phyloP scores from a whole-genome alignment of 768 basidiomycete genomes.

The Agaricus bisporus region DNA sequence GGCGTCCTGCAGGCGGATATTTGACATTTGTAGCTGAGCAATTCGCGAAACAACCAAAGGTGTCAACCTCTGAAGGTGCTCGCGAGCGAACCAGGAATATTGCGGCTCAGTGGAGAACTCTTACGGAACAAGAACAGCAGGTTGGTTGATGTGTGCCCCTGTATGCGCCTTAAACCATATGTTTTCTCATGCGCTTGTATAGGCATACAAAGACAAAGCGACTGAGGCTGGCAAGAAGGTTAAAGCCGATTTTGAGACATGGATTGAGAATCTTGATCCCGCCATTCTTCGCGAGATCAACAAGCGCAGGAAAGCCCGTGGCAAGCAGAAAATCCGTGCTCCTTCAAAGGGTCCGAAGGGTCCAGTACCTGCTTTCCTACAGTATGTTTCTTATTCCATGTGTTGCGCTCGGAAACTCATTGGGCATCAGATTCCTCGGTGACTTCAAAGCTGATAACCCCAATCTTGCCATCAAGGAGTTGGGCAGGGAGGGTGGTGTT shows the following conservation, averaged over 20 bases:
- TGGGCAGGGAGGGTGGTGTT: neutral
- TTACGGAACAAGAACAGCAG: slow-evolving; percentile 5
- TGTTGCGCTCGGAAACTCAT: neutral
- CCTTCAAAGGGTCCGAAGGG: neutral
- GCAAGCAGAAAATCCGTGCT: neutral
- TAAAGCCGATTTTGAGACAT: slow-evolving; percentile 7
- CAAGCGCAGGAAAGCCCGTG: slow-evolving; percentile 3
- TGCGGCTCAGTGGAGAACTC: neutral
- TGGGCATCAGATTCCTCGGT: slow-evolving; percentile 1
- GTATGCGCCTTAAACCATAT: neutral
- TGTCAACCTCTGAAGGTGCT: neutral
- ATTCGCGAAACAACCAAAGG: neutral
- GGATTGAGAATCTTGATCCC: slow-evolving; percentile 14
- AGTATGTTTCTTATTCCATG: slow-evolving; percentile 1
- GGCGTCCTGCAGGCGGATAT: neutral
- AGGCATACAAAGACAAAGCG: slow-evolving; percentile 1
- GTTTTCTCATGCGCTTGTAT: neutral
- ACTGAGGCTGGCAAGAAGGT: slow-evolving; percentile 1
- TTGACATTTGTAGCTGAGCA: neutral
- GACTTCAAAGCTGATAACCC: neutral
- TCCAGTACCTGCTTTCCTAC: slow-evolving; percentile 7
- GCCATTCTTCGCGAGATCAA: slow-evolving; percentile 14
- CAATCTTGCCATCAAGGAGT: neutral
- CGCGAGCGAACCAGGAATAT: neutral
- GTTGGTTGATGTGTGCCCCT: neutral